These are phyloP conservation scores for Anaeramoeba flamelloides DNA, from an alignment of 78 protist species.

Conservation along the genomic window DNA sequence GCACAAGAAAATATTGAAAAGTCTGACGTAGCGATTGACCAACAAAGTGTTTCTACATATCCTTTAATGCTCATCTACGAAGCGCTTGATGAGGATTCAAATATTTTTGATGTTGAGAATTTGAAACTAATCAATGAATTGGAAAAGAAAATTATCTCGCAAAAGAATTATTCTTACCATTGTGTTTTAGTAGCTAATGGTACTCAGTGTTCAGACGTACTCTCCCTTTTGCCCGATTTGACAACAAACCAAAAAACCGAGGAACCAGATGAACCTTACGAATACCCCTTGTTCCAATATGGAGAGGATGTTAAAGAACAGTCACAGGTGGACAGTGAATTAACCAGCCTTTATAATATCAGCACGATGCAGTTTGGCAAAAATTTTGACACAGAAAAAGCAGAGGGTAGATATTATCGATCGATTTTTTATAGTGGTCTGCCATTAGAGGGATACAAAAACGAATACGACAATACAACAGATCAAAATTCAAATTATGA, in stretches of 20 bases:
- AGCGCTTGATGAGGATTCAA: no score
- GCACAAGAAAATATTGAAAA: no score
- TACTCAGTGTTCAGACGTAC: not conserved
- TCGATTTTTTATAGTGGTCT: not conserved
- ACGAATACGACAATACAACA: not conserved
- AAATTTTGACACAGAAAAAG: not conserved
- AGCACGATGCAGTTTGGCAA: not conserved
- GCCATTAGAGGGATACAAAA: not conserved
- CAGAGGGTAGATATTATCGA: not conserved
- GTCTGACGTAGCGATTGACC: no score
- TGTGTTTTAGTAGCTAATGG: not conserved
- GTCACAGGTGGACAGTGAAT: not conserved
- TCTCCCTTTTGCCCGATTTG: not conserved
- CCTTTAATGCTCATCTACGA: no score
- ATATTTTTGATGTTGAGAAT: no score
- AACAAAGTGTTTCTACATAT: no score
- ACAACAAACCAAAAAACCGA: not conserved
- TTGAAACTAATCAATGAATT: no score
- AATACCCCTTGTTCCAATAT: not conserved
- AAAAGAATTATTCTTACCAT: not conserved
- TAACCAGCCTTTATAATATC: not conserved
- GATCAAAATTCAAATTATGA: not conserved
- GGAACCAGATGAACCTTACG: not conserved
- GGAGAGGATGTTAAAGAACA: not conserved
- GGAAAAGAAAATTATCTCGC: no score